Base-by-base conservation (phyloP, 768 basidiomycete genomes). In the Tricholoma sp. region DNA sequence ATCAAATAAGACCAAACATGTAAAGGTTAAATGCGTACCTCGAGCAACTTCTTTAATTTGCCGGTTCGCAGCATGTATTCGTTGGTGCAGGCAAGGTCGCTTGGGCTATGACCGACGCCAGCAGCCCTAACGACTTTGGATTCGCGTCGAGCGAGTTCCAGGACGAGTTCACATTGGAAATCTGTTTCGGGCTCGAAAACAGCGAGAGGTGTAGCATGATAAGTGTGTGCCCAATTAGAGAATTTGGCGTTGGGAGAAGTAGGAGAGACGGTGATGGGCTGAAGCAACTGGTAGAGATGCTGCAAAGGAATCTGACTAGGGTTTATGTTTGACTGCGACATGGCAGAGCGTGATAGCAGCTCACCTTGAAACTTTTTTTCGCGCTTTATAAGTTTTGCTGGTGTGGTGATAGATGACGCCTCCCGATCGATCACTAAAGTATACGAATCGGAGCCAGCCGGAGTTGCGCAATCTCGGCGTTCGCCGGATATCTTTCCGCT, bases 61-160 rank as follows among this genome's bases (percentile, higher is more conserved):
- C 84, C 84, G 57, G 90, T 90, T 53, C 88, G 80, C 55, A 98
- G 72, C 85, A 98, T 89, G 73, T 83, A 94, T 10, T 85, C 91
- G 52, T 75, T 80, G 0, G 94, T 97, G 72, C 94, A 98, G 0
- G 92, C 90, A 50, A 98, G 78, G 73, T 99, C 96, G 66, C 87
- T 90, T 20, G 96, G 96, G 56, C 89, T 91, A 73, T 98, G 95
- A 2, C 95, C 96, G 13, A 92, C 85, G 11, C 94, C 97, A 11
- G 86, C 88, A 0, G 91, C 89, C 54, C 94, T 84, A 33, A 98
- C 77, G 18, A 80, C 76, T 66, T 81, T 84, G 13, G 80, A 74
- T 66, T 94, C 84, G 42, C 88, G 76, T 15, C 85, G 76, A 0
- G 94, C 94, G 24, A 94, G 83, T 65, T 91, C 90, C 28, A 98